A percentile compares a stretch with the other conserved stretches of the same genome.
These are phyloP conservation scores for Limonium bicolor DNA, from an alignment of 148 eudicot species.

Conservation along the genomic window DNA sequence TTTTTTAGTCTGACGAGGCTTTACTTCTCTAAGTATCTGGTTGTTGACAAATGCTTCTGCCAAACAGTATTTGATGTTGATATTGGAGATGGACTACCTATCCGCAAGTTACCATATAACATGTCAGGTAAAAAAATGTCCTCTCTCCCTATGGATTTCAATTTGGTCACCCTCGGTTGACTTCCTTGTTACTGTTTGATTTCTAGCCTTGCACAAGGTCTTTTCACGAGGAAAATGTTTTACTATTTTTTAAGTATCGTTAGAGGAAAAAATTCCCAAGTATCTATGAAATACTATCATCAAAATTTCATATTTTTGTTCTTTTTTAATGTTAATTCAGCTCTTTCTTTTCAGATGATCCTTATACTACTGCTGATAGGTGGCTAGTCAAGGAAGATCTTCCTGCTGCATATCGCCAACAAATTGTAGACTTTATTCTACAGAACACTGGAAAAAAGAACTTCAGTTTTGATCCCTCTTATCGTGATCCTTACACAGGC, in stretches of 20 bases:
- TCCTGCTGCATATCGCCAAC: slow-evolving; percentile 81
- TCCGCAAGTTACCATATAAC: slow-evolving; percentile 90
- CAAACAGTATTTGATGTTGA: slow-evolving; percentile 83
- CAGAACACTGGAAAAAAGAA: slow-evolving; percentile 69
- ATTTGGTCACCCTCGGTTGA: not conserved
- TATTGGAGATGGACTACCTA: slow-evolving; percentile 93
- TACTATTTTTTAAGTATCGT: too few species aligned
- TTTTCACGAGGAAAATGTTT: too few species aligned
- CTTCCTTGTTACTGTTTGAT: not conserved
- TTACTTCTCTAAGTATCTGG: slow-evolving; percentile 4
- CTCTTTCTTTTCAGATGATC: slow-evolving; percentile 60
- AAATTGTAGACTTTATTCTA: slow-evolving; percentile 83
- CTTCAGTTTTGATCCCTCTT: slow-evolving; percentile 62
- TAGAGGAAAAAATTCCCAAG: too few species aligned
- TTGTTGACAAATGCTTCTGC: not conserved
- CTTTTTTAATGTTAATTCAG: too few species aligned
- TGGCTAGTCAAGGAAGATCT: slow-evolving; percentile 92
- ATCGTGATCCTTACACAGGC: slow-evolving; percentile 92
- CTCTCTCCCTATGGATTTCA: not conserved
- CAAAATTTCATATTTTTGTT: too few species aligned
- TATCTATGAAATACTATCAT: too few species aligned
- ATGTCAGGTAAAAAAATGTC: slow-evolving; percentile 48
- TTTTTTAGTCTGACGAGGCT: slow-evolving; percentile 1
- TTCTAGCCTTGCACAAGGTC: too few species aligned
- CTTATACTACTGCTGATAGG: slow-evolving; percentile 81